Percentiles rank a stretch among this genome's conserved stretches.
Evolutionary conservation across 2,329 filamentous ascomycete genomes (phyloP).

Genomic region (Ophiocordyceps camponoti-saundersi): DNA sequence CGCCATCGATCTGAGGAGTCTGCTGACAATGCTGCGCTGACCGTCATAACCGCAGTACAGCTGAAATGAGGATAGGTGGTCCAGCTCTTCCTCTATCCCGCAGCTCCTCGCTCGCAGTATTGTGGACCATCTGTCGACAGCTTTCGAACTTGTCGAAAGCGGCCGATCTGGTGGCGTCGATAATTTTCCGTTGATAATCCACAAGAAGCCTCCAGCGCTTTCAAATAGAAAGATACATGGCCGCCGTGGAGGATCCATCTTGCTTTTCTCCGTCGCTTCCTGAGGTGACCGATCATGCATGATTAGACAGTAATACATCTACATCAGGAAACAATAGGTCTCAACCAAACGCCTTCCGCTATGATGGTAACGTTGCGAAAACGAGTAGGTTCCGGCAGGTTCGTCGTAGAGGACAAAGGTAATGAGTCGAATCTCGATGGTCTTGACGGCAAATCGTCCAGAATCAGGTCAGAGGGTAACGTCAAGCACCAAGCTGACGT

Average conservation of each 20-base stretch:
- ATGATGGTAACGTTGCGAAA: slow-evolving; percentile 26
- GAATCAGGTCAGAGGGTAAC: slow-evolving; percentile 48
- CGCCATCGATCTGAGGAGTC: neutral
- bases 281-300: slow-evolving; percentile 22
- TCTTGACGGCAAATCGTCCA: slow-evolving; percentile 5
- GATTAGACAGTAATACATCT: slow-evolving; percentile 35
- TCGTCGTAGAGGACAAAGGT: slow-evolving; percentile 10
- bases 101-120: slow-evolving; percentile 6
- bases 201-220: slow-evolving; percentile 3
- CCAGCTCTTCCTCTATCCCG: slow-evolving; percentile 7
- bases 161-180: slow-evolving; percentile 10
- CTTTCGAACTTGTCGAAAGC: slow-evolving; percentile 15
- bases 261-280: neutral
- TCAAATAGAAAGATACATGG: slow-evolving; percentile 1
- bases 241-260: slow-evolving; percentile 1
- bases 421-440: slow-evolving; percentile 9
- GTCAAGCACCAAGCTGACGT: slow-evolving; percentile 95
- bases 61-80: slow-evolving; percentile 7
- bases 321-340: slow-evolving; percentile 28
- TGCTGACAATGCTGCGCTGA: neutral
- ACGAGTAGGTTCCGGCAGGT: slow-evolving; percentile 12
- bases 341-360: slow-evolving; percentile 39
- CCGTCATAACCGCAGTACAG: slow-evolving; percentile 1
- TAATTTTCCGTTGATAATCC: slow-evolving; percentile 1
- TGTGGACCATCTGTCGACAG: slow-evolving; percentile 6